Conservation (phyloP, 1,284 basidiomycete species). For the Apiotrichum siamense region DNA sequence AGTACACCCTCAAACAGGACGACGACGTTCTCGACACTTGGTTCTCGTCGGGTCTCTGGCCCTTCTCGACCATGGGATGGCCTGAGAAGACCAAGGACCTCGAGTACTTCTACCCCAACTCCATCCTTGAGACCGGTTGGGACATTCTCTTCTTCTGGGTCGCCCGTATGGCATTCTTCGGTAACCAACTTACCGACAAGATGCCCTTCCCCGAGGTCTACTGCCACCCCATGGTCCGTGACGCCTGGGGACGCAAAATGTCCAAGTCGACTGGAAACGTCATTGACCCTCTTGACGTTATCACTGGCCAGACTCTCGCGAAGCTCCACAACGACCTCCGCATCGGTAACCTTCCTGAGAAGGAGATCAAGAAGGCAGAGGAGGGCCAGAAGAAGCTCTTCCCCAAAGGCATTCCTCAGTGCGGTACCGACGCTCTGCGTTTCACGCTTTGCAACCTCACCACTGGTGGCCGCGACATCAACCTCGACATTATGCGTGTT, state of each 20-base stretch:
- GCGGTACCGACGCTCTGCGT: slow-evolving; percentile 91
- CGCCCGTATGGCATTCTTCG: slow-evolving; percentile 94
- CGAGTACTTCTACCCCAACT: slow-evolving; percentile 77
- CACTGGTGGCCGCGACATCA: slow-evolving; percentile 81
- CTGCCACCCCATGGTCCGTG: slow-evolving; percentile 98
- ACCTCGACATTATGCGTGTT: slow-evolving; percentile 91
- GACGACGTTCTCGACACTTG: slow-evolving; percentile 98
- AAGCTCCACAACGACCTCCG: slow-evolving; percentile 80
- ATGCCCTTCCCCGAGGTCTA: slow-evolving; percentile 97
- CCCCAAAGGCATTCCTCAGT: slow-evolving; percentile 98
- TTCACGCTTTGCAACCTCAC: slow-evolving; percentile 96
- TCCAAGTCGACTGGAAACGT: slow-evolving; percentile 98
- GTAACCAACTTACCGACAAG: slow-evolving; percentile 78
- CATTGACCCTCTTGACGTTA: slow-evolving; percentile 94
- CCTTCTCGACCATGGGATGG: slow-evolving; percentile 97
- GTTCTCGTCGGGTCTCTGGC: slow-evolving; percentile 98
- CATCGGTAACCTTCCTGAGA: slow-evolving; percentile 89
- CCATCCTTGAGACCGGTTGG: slow-evolving; percentile 95
- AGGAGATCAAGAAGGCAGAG: slow-evolving; percentile 86
- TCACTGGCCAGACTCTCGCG: slow-evolving; percentile 77
- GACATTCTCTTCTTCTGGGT: slow-evolving; percentile 99
- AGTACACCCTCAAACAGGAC: slow-evolving; percentile 83
- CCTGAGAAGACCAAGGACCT: slow-evolving; percentile 69
- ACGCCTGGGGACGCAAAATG: slow-evolving; percentile 98
- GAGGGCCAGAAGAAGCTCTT: slow-evolving; percentile 98